phyloP scores from a whole-genome alignment of 306 rosid species.

The Pyrus pyrifolia region DNA sequence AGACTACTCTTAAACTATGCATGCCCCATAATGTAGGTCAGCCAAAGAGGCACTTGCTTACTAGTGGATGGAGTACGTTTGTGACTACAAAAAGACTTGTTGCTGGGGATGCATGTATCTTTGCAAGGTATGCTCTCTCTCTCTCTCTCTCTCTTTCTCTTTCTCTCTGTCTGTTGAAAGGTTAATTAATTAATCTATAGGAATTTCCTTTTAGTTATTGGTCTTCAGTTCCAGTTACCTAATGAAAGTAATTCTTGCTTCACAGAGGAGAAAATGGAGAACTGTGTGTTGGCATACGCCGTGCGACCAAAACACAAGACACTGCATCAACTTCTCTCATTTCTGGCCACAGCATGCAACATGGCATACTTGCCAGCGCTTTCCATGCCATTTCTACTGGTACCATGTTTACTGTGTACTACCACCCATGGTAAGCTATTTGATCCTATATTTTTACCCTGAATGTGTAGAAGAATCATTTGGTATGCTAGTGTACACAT shows the following conservation, averaged over 20 bases:
- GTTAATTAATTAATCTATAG: not conserved
- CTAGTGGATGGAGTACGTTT: constrained; percentile 72
- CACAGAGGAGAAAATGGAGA: constrained; percentile 58
- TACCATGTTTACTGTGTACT: constrained; percentile 45
- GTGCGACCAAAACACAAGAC: constrained; percentile 21
- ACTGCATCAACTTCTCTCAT: constrained; percentile 28
- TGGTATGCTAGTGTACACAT: not conserved
- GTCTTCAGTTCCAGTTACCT: not conserved
- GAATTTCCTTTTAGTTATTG: not conserved
- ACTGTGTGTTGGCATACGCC: constrained; percentile 48
- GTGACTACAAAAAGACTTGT: constrained; percentile 51
- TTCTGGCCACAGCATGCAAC: constrained; percentile 53
- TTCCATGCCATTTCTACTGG: constrained; percentile 40
- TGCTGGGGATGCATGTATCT: constrained; percentile 64
- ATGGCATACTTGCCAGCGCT: constrained; percentile 47
- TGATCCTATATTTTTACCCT: not conserved
- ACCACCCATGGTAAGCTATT: constrained; percentile 61
- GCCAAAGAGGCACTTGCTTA: constrained; percentile 65
- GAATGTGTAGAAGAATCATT: not conserved
- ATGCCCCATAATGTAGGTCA: constrained; percentile 39
- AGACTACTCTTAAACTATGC: not conserved
- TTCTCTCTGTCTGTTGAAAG: not conserved
- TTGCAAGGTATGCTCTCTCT: constrained; percentile 37
- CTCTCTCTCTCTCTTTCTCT: not conserved
- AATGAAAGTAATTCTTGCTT: not conserved